Evolutionary conservation across 2,329 filamentous ascomycete species (phyloP).

Genomic region (Apiospora aurea): DNA sequence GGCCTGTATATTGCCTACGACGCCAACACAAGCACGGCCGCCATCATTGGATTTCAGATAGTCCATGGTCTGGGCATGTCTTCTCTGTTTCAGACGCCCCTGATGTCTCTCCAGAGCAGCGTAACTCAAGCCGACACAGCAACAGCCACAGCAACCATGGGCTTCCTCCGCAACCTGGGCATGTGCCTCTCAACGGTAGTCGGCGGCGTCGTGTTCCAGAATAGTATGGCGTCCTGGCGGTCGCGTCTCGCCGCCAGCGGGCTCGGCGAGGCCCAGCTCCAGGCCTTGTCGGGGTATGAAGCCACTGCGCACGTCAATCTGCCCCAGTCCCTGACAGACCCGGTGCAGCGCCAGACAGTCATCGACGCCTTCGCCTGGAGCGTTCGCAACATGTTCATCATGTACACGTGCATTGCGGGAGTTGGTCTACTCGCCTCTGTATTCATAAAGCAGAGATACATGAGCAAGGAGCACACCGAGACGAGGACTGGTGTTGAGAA

Average conservation of each 20-base stretch:
- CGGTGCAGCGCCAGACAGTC: conserved; percentile 46
- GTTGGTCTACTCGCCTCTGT: conserved; percentile 49
- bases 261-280: conserved; percentile 38
- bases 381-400: conserved; percentile 55
- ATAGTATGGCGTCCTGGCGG: conserved; percentile 41
- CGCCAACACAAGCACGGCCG: conserved; percentile 54
- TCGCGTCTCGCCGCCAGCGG: conserved; percentile 33
- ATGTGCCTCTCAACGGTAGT: conserved; percentile 72
- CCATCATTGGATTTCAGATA: conserved; percentile 68
- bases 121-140: conserved; percentile 48
- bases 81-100: conserved; percentile 68
- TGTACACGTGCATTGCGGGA: conserved; percentile 51
- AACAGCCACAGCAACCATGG: conserved; percentile 70
- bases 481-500: conserved; percentile 55
- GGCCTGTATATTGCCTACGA: conserved; percentile 61
- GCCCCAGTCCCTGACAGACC: conserved; percentile 47
- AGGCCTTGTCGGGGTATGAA: conserved; percentile 47
- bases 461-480: conserved; percentile 58
- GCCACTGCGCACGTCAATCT: conserved; percentile 55
- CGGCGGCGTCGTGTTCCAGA: conserved; percentile 74
- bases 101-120: conserved; percentile 68
- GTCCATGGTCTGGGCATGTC: conserved; percentile 69
- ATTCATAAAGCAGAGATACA: conserved; percentile 51
- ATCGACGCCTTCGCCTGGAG: conserved; percentile 57
- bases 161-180: conserved; percentile 72